Evolutionary conservation across 768 basidiomycete genomes (phyloP).

Genomic region (Mycena chlorophos): DNA sequence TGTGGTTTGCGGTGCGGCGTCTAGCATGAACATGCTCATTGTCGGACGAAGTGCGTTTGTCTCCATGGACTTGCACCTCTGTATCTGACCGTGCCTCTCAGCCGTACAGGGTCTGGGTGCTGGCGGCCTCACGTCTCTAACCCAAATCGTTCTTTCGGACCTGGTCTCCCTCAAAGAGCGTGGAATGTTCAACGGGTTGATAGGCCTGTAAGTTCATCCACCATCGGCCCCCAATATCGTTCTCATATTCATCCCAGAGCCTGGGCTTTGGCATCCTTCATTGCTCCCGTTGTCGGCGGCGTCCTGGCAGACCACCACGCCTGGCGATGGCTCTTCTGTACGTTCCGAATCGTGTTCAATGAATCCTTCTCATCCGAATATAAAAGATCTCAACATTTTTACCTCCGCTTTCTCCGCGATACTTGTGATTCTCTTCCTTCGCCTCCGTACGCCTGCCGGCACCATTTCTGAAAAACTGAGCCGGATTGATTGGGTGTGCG

Average conservation of each 20-base stretch:
- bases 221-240: not conserved
- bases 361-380: not conserved
- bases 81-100: not conserved
- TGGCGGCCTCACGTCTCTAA: slow-evolving; percentile 16
- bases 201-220: slow-evolving; percentile 28
- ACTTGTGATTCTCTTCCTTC: slow-evolving; percentile 32
- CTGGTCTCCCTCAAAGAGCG: slow-evolving; percentile 35
- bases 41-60: slow-evolving; percentile 7
- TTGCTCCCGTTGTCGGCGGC: slow-evolving; percentile 39
- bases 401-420: slow-evolving; percentile 29
- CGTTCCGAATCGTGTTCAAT: not conserved
- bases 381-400: slow-evolving; percentile 45
- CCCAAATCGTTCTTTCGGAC: slow-evolving; percentile 34
- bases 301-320: slow-evolving; percentile 30
- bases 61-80: not conserved
- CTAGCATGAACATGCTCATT: slow-evolving; percentile 32
- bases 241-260: slow-evolving; percentile 16
- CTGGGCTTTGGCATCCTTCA: slow-evolving; percentile 34
- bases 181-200: slow-evolving; percentile 31
- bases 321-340: slow-evolving; percentile 47
- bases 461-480: slow-evolving; percentile 31
- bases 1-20: slow-evolving; percentile 34
- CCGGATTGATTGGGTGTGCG: slow-evolving; percentile 41
- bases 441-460: slow-evolving; percentile 36
- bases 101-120: slow-evolving; percentile 13